A percentile compares a stretch with the other conserved stretches of the same genome.
Conservation (phyloP, 148 eudicot genomes). For the Fagopyrum tataricum region DNA sequence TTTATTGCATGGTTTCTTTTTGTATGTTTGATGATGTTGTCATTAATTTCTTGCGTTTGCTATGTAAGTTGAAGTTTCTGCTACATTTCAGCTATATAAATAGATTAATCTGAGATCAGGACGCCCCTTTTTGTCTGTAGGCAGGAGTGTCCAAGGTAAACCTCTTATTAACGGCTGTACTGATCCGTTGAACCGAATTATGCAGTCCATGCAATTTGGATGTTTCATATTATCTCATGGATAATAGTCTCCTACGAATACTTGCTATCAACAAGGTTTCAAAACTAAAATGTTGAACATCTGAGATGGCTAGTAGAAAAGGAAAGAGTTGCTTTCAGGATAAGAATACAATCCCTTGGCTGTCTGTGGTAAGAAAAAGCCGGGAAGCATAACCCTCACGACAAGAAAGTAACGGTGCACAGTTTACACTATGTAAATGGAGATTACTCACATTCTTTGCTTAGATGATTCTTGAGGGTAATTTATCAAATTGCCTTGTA, state of each 20-base stretch:
- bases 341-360: background rate
- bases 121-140: background rate
- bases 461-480: background rate
- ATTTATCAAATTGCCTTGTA: background rate
- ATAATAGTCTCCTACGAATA: background rate
- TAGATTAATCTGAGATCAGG: background rate
- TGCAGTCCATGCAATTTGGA: background rate
- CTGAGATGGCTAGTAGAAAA: background rate
- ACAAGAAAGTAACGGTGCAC: background rate
- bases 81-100: background rate
- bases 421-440: background rate
- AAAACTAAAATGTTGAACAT: no score
- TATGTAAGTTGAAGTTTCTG: background rate
- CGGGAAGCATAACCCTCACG: background rate
- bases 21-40: conserved; percentile 4
- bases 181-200: no score
- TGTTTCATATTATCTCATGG: background rate
- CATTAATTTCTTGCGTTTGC: background rate
- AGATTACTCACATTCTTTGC: background rate
- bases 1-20: background rate
- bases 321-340: background rate
- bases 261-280: background rate
- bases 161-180: background rate
- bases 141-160: background rate
- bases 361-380: background rate